phyloP scores from a whole-genome alignment of 169 alveolate genomes.

The Cardiosporidium cionae region DNA sequence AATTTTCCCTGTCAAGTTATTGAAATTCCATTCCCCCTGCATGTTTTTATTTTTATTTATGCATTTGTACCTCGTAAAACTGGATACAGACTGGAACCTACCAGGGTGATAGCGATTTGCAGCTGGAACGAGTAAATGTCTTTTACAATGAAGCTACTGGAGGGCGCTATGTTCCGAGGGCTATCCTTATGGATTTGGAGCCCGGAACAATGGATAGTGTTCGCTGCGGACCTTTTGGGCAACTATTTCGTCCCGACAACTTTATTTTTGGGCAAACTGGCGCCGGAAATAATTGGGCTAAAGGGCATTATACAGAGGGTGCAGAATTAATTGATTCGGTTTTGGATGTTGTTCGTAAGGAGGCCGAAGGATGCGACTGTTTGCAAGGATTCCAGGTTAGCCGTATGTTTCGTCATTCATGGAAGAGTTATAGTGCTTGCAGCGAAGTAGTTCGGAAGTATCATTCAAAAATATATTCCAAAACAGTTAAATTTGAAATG shows the following conservation, averaged over 20 bases:
- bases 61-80: background rate
- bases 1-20: background rate
- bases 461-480: too few relatives aligned
- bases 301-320: constrained; percentile 97
- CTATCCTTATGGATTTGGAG: constrained; percentile 96
- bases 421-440: too few relatives aligned
- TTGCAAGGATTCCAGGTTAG: constrained; percentile 84
- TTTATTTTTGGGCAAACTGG: constrained; percentile 98
- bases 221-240: constrained; percentile 97
- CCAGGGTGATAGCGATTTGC: constrained; percentile 92
- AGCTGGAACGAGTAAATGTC: constrained; percentile 90
- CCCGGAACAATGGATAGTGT: constrained; percentile 99
- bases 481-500: too few relatives aligned
- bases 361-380: constrained; percentile 98
- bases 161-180: constrained; percentile 97
- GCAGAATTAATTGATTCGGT: constrained; percentile 97
- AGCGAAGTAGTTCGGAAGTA: too few relatives aligned
- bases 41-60: background rate
- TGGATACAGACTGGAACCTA: constrained; percentile 86
- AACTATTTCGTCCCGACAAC: constrained; percentile 97
- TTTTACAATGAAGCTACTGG: constrained; percentile 97
- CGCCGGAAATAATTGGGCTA: constrained; percentile 99
- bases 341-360: constrained; percentile 95
- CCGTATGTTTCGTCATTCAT: background rate
- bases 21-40: background rate